Conservation (phyloP, 2,329 filamentous ascomycete species). For the Colletotrichum orchidophilum region DNA sequence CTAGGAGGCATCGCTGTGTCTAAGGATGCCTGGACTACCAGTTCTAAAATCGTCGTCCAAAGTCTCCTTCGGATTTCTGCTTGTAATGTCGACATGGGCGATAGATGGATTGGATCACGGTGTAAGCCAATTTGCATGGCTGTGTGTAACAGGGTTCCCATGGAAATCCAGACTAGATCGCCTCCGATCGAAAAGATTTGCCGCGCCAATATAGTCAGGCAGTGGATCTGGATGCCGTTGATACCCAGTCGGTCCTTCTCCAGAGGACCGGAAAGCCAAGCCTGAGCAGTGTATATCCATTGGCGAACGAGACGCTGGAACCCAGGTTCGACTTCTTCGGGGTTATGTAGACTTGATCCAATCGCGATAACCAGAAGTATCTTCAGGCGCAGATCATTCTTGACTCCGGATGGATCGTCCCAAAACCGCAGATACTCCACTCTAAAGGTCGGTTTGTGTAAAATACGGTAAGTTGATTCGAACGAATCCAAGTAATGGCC, state of each 20-base stretch:
- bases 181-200: conserved; percentile 53
- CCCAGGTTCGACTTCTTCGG: conserved; percentile 36
- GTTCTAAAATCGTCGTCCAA: conserved; percentile 55
- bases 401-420: conserved; percentile 43
- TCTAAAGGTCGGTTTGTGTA: conserved; percentile 63
- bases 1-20: conserved; percentile 51
- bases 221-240: conserved; percentile 50
- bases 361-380: conserved; percentile 52
- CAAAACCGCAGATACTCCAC: conserved; percentile 58
- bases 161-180: conserved; percentile 52
- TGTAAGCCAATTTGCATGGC: conserved; percentile 58
- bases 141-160: conserved; percentile 50
- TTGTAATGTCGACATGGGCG: conserved; percentile 45
- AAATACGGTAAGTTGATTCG: conserved; percentile 60
- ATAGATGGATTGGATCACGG: conserved; percentile 51
- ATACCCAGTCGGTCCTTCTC: conserved; percentile 45
- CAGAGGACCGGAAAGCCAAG: conserved; percentile 51
- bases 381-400: conserved; percentile 43
- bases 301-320: conserved; percentile 43
- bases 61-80: conserved; percentile 51
- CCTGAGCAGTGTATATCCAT: conserved; percentile 52
- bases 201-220: conserved; percentile 49
- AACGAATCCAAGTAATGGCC: conserved; percentile 59
- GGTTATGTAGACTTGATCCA: conserved; percentile 46
- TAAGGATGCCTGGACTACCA: conserved; percentile 48